Percentiles rank a stretch among this genome's conserved stretches.
Evolutionary conservation across 306 rosid genomes (phyloP).

Genomic region (Erythrophleum fordii): DNA sequence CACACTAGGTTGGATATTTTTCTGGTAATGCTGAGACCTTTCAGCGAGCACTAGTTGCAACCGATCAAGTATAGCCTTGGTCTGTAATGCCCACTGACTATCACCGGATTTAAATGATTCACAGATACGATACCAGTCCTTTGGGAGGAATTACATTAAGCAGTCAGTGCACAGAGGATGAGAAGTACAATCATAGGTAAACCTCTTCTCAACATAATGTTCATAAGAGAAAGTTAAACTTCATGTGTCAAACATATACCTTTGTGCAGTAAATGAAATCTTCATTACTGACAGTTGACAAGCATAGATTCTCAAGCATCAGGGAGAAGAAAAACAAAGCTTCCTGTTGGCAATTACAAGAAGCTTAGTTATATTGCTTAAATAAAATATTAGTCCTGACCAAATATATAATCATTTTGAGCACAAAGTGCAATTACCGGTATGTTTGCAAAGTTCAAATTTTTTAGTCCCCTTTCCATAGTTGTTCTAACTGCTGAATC

Average conservation of each 20-base stretch:
- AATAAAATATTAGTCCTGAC: neutral
- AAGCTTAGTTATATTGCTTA: neutral
- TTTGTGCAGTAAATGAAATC: slow-evolving; percentile 49
- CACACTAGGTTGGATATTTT: slow-evolving; percentile 42
- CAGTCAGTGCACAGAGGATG: slow-evolving; percentile 12
- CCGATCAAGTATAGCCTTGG: slow-evolving; percentile 46
- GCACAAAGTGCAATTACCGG: slow-evolving; percentile 29
- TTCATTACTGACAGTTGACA: slow-evolving; percentile 43
- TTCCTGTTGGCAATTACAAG: slow-evolving; percentile 38
- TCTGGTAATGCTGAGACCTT: slow-evolving; percentile 42
- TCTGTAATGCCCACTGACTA: slow-evolving; percentile 44
- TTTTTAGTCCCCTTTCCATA: slow-evolving; percentile 42
- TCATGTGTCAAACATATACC: slow-evolving; percentile 28
- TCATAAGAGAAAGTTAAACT: neutral
- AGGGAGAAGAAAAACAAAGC: slow-evolving; percentile 46
- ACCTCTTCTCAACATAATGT: neutral
- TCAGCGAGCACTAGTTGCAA: slow-evolving; percentile 43
- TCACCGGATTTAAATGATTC: slow-evolving; percentile 35
- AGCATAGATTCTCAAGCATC: slow-evolving; percentile 40
- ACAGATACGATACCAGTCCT: slow-evolving; percentile 45
- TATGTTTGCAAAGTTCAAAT: slow-evolving; percentile 27
- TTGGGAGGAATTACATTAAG: slow-evolving; percentile 8
- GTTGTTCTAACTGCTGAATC: slow-evolving; percentile 43
- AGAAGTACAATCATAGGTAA: slow-evolving; percentile 22
- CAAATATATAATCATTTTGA: neutral